Base-by-base conservation (phyloP, 768 basidiomycete genomes). In the Amanita molliuscula region DNA sequence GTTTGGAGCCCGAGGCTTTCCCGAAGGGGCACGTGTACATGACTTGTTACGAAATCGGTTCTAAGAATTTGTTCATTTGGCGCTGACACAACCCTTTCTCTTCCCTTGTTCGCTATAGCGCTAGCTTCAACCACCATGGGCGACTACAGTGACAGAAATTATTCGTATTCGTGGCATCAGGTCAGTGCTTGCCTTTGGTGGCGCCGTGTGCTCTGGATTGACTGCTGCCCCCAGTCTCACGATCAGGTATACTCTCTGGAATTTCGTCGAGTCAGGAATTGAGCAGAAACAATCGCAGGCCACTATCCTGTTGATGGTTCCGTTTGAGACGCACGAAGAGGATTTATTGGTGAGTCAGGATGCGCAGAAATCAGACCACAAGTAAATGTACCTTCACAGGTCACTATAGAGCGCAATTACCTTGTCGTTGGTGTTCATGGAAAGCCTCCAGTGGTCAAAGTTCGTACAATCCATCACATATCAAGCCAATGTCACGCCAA, bases 101-200 rank as follows among this genome's bases (percentile, higher is more conserved):
- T 53, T 21, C 34, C 44, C 34, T 48, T 40, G 38, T 20, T 40
- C 38, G 38, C 38, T 44, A 38, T 13, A 44, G 25, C 45, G 11
- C 13, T 35, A 3, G 38, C 38, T 42, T 42, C n/a, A 46, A 33
- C 45, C 28, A 55, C 57, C 51, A 75, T 73, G 73, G 67, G 67
- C 49, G 64, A 60, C 57, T 67, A 66, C 57, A 70, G 64, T 53
- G 67, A 70, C 52, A 58, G 63, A 23, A 64, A 71, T 54, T 73
- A 69, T 48, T 69, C 74, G 1, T 90, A 90, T 58, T 87, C 88
- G 55, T 90, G 88, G 88, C 88, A 90, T 65, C 88, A 90, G 78
- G 88, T 88, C 59, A 54, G 76, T 26, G 38, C 44, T 47, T 45
- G 45, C 50, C 51, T 25, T 52, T 47, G 21, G 16, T 48, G 47